A percentile compares a stretch with the other conserved stretches of the same genome.
These are phyloP conservation scores for Xylaria scruposa DNA, from an alignment of 495 filamentous ascomycete genomes.

Conservation along the genomic window DNA sequence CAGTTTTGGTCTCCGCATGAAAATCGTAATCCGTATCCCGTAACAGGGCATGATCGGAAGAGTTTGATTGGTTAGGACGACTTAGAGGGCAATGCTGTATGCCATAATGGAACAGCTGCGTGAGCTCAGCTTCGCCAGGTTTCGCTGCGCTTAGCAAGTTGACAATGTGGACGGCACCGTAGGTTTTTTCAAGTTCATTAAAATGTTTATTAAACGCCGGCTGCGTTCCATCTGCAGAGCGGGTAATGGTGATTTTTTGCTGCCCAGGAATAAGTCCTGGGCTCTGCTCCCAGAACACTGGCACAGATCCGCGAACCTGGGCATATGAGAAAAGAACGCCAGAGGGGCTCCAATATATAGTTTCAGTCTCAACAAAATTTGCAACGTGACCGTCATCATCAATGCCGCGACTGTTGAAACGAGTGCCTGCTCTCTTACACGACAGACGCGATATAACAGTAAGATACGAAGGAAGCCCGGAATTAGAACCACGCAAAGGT, in stretches of 20 bases:
- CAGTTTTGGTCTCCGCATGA: conserved; percentile 87
- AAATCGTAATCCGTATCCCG: conserved; percentile 90
- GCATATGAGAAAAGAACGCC: conserved; percentile 89
- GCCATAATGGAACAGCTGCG: conserved; percentile 76
- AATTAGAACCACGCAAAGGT: conserved; percentile 62
- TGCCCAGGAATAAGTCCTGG: conserved; percentile 87
- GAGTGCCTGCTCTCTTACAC: conserved; percentile 88
- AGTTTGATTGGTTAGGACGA: conserved; percentile 48
- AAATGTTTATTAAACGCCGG: conserved; percentile 97
- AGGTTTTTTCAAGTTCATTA: conserved; percentile 77
- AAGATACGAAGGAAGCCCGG: conserved; percentile 79
- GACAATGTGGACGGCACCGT: conserved; percentile 88
- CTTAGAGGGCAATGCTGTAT: conserved; percentile 72
- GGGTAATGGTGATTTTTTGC: conserved; percentile 91
- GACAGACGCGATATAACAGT: conserved; percentile 92
- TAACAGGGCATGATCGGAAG: conserved; percentile 72
- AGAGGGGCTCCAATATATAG: conserved; percentile 74
- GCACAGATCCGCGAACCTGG: conserved; percentile 90
- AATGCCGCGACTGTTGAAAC: conserved; percentile 95
- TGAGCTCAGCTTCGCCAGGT: conserved; percentile 81
- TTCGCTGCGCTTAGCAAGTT: conserved; percentile 91
- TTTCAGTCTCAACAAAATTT: conserved; percentile 78
- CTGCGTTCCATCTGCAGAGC: conserved; percentile 88
- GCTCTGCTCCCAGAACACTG: conserved; percentile 96
- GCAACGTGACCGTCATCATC: conserved; percentile 98